Evolutionary conservation across 2,329 filamentous ascomycete genomes (phyloP).

Genomic region (Clarireedia homoeocarpa): DNA sequence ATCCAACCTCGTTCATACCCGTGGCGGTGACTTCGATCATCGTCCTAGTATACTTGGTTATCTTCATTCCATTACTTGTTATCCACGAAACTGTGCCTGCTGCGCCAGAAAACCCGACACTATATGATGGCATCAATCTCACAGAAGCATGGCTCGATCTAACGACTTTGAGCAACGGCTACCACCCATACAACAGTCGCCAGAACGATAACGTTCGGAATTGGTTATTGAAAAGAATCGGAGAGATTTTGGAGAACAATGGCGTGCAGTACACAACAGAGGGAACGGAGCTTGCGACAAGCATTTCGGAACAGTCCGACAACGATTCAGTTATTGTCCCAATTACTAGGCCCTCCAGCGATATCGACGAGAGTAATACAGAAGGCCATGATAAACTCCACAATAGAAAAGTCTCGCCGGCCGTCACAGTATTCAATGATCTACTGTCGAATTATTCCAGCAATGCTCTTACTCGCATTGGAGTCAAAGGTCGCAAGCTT

Average conservation of each 20-base stretch:
- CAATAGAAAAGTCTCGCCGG: conserved; percentile 20
- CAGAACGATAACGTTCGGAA: conserved; percentile 72
- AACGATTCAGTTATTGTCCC: conserved; percentile 8
- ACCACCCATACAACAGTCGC: conserved; percentile 84
- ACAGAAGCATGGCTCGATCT: conserved; percentile 84
- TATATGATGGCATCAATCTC: conserved; percentile 63
- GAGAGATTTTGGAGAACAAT: conserved; percentile 60
- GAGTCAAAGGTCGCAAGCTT: conserved; percentile 25
- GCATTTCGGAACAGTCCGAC: neutral
- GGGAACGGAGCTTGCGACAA: conserved; percentile 2
- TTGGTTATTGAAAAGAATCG: conserved; percentile 66
- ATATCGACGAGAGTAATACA: neutral
- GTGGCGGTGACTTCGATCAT: conserved; percentile 76
- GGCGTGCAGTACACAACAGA: conserved; percentile 40
- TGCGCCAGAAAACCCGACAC: conserved; percentile 46
- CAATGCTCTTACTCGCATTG: conserved; percentile 38
- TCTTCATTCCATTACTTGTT: conserved; percentile 64
- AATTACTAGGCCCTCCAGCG: neutral
- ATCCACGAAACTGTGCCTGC: conserved; percentile 70
- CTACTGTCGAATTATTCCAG: conserved; percentile 69
- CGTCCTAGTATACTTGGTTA: conserved; percentile 65
- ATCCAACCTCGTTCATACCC: conserved; percentile 70
- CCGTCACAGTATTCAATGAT: conserved; percentile 71
- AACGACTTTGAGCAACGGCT: conserved; percentile 62
- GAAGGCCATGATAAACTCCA: conserved; percentile 14